Conservation (phyloP, 2,329 filamentous ascomycete species). For the Myotisia sp. region DNA sequence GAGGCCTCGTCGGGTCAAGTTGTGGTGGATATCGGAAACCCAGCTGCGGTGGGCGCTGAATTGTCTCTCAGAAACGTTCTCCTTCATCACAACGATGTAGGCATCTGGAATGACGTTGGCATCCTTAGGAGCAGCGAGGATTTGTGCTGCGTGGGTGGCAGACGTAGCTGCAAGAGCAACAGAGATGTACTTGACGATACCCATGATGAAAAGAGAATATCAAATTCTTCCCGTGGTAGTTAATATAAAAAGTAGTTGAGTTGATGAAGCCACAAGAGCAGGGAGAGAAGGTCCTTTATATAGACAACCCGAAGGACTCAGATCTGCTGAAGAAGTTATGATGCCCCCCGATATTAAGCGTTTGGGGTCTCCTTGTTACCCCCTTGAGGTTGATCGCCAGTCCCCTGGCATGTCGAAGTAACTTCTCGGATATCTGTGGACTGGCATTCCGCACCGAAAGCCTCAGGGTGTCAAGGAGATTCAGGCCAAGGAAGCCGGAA, state of each 20-base stretch:
- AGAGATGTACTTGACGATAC: constrained; percentile 5
- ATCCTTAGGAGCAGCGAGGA: constrained; percentile 4
- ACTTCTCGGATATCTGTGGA: too few species aligned
- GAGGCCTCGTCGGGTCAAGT: constrained; percentile 2
- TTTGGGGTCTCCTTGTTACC: too few species aligned
- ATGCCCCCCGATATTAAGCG: too few species aligned
- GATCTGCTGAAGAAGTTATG: too few species aligned
- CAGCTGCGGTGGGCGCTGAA: constrained; percentile 6
- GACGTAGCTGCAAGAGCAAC: constrained; percentile 6
- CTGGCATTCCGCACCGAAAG: too few species aligned
- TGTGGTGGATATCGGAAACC: constrained; percentile 4
- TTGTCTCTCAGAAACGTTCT: constrained; percentile 1
- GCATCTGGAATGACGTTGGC: constrained; percentile 4
- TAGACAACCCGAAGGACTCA: too few species aligned
- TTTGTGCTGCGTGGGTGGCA: constrained; percentile 5
- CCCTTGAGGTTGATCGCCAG: too few species aligned
- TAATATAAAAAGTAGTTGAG: not conserved
- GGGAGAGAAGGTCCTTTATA: constrained; percentile 2
- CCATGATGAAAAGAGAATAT: constrained; percentile 5
- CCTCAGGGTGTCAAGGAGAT: too few species aligned
- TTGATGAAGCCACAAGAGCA: not conserved
- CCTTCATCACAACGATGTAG: constrained; percentile 9
- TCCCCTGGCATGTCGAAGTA: too few species aligned
- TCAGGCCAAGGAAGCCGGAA: too few species aligned
- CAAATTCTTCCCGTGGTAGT: too few species aligned